Evolutionary conservation across 345 rosid genomes (phyloP).

Genomic region (Citrus trifoliata): DNA sequence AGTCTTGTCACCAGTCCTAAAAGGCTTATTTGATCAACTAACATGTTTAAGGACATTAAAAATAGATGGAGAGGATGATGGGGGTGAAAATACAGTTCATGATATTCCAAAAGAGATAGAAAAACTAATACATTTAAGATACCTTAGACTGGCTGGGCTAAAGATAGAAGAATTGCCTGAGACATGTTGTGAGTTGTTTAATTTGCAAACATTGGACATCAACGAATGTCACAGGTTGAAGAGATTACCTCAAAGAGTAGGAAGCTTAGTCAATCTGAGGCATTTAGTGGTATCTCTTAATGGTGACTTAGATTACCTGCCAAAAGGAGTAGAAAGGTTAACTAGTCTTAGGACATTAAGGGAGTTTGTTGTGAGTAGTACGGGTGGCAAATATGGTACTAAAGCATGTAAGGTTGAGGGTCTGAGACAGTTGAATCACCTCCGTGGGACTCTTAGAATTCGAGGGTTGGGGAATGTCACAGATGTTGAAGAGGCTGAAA

Average conservation of each 20-base stretch:
- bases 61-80: background rate
- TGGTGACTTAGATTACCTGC: background rate
- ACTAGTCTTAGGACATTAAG: background rate
- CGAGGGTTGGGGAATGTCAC: background rate
- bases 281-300: background rate
- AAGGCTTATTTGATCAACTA: background rate
- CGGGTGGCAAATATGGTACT: background rate
- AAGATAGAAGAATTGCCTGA: conserved; percentile 10
- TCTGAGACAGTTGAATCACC: background rate
- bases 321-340: conserved; percentile 13
- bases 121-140: background rate
- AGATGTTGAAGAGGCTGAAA: background rate
- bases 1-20: background rate
- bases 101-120: background rate
- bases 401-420: background rate
- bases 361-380: background rate
- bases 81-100: too few species aligned
- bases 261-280: conserved; percentile 10
- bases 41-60: background rate
- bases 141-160: background rate
- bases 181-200: conserved; percentile 1
- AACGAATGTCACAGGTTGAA: fast-evolving
- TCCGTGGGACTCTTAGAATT: background rate
- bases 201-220: background rate
- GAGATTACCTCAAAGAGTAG: background rate